Conservation (phyloP, 1,284 basidiomycete species). For the Cutaneotrichosporon dermatis region DNA sequence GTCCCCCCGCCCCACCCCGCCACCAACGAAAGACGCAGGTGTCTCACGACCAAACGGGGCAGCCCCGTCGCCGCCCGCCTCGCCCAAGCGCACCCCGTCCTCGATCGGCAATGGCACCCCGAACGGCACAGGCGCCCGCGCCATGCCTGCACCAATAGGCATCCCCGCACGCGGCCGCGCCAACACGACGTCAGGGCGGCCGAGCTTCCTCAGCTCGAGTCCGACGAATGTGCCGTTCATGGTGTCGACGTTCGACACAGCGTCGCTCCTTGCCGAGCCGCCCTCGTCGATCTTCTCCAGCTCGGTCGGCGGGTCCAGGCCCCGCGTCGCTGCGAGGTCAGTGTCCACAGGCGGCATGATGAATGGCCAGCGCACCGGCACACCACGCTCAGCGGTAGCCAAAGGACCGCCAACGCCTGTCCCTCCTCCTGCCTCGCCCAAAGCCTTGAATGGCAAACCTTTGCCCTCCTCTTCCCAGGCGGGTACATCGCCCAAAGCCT, state of each 20-base stretch:
- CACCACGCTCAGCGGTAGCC: neutral
- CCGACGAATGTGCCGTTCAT: slow-evolving; percentile 11
- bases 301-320: too few species aligned
- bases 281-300: slow-evolving; percentile 2
- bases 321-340: too few species aligned
- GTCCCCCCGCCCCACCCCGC: too few species aligned
- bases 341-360: neutral
- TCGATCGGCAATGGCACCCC: neutral
- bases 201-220: slow-evolving; percentile 3
- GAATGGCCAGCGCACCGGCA: neutral
- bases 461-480: too few species aligned
- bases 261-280: neutral
- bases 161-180: slow-evolving; percentile 4
- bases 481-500: too few species aligned
- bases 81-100: neutral
- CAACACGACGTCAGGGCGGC: neutral
- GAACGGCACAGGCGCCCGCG: neutral
- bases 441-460: too few species aligned
- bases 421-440: too few species aligned
- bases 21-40: neutral
- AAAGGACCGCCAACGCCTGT: neutral
- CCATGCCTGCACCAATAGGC: slow-evolving; percentile 6
- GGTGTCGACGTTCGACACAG: neutral
- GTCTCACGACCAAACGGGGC: too few species aligned
- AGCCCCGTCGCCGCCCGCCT: neutral